Evolutionary conservation across 495 filamentous ascomycete species (phyloP).

Genomic region (Aspergillus bertholletiae): DNA sequence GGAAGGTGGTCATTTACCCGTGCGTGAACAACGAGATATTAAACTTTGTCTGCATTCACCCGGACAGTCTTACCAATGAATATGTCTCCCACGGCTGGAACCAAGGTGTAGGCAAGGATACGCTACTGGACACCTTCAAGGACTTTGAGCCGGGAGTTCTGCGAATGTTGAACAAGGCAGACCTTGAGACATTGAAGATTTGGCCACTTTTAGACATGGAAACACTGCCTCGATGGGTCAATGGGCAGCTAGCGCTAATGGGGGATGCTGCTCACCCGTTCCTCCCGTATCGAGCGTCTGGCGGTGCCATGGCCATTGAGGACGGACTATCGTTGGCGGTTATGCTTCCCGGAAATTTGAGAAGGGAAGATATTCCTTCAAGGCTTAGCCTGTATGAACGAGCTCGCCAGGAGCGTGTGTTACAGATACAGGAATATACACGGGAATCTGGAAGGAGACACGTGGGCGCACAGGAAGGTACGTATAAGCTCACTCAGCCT

Average conservation of each 20-base stretch:
- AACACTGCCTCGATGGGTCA: slow-evolving; percentile 49
- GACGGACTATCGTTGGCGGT: slow-evolving; percentile 56
- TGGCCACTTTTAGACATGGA: slow-evolving; percentile 61
- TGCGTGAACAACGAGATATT: slow-evolving; percentile 50
- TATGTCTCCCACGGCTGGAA: slow-evolving; percentile 37
- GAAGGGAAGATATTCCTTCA: slow-evolving; percentile 38
- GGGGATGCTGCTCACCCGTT: slow-evolving; percentile 67
- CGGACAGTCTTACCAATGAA: slow-evolving; percentile 36
- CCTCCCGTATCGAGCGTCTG: slow-evolving; percentile 52
- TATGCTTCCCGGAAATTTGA: slow-evolving; percentile 43
- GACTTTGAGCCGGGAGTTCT: slow-evolving; percentile 45
- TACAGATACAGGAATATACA: slow-evolving; percentile 52
- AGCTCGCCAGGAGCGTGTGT: slow-evolving; percentile 50
- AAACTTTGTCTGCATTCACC: slow-evolving; percentile 61
- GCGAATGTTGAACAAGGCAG: slow-evolving; percentile 44
- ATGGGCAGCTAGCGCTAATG: slow-evolving; percentile 46
- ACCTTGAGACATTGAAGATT: slow-evolving; percentile 47
- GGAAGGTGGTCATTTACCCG: slow-evolving; percentile 58
- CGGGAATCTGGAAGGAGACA: slow-evolving; percentile 26
- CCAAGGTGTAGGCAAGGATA: slow-evolving; percentile 39
- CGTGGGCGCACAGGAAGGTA: slow-evolving; percentile 16
- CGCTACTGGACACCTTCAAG: slow-evolving; percentile 47
- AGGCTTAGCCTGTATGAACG: slow-evolving; percentile 56
- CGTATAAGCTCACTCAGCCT: background rate
- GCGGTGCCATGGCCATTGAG: slow-evolving; percentile 56